phyloP scores from a whole-genome alignment of 2,329 filamentous ascomycete genomes.

The Hymenotorrendiella dingleyae region DNA sequence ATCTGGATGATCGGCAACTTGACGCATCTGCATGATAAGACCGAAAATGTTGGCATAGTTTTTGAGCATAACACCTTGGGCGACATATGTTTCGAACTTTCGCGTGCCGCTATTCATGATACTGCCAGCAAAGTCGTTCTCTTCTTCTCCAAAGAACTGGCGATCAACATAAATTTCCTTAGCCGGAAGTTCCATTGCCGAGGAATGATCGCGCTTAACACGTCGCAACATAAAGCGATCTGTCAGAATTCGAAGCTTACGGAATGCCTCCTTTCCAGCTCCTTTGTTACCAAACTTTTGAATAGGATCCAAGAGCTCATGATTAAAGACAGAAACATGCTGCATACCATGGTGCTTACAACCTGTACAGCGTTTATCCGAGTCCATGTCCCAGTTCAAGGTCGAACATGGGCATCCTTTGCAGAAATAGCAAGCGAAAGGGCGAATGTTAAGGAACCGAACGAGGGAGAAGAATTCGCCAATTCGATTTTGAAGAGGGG shows the following conservation, averaged over 20 bases:
- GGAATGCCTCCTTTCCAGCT: conserved; percentile 63
- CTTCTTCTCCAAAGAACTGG: conserved; percentile 94
- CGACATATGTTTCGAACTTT: conserved; percentile 92
- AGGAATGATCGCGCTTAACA: conserved; percentile 87
- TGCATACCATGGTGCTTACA: conserved; percentile 55
- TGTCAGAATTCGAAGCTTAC: conserved; percentile 81
- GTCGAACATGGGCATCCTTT: conserved; percentile 75
- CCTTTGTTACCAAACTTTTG: conserved; percentile 55
- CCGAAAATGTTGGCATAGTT: conserved; percentile 99
- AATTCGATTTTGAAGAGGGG: conserved; percentile 92
- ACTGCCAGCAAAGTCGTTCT: conserved; percentile 89
- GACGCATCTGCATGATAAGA: conserved; percentile 98
- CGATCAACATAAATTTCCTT: conserved; percentile 90
- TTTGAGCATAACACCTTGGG: conserved; percentile 87
- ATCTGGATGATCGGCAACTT: conserved; percentile 95
- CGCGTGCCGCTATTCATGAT: conserved; percentile 91
- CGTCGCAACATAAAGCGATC: conserved; percentile 93
- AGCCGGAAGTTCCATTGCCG: conserved; percentile 92
- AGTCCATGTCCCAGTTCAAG: conserved; percentile 77
- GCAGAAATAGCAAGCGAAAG: conserved; percentile 93
- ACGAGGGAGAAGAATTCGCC: conserved; percentile 95
- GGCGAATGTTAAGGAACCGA: conserved; percentile 81
- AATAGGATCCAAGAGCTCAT: conserved; percentile 86
- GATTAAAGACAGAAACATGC: conserved; percentile 80
- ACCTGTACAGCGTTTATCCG: conserved; percentile 61